A percentile compares a stretch with the other conserved stretches of the same genome.
phyloP scores from a whole-genome alignment of 176 grass and related monocot genomes.

The Triticum urartu region DNA sequence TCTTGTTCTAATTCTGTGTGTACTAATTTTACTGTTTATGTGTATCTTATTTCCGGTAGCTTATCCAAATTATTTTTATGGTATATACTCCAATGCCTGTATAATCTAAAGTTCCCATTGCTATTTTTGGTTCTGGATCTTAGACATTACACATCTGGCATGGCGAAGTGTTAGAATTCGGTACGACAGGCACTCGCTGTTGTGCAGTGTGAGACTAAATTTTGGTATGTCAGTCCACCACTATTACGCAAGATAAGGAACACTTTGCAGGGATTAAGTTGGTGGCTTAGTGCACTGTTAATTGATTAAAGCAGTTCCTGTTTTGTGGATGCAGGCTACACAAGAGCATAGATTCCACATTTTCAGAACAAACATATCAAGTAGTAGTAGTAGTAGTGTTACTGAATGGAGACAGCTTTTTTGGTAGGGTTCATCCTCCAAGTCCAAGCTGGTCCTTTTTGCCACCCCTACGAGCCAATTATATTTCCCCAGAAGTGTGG shows the following conservation, averaged over 20 bases:
- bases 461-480: neutral
- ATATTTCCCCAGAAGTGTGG: constrained; percentile 40
- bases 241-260: neutral
- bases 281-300: neutral
- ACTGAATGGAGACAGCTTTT: neutral
- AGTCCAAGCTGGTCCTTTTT: neutral
- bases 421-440: constrained; percentile 3
- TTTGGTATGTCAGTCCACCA: neutral
- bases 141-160: neutral
- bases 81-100: neutral
- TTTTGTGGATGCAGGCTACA: constrained; percentile 27
- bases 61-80: neutral
- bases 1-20: no score
- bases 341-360: neutral
- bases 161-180: neutral
- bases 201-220: neutral
- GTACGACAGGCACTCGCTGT: neutral
- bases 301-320: constrained; percentile 11
- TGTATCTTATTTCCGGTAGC: neutral
- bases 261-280: neutral
- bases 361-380: neutral
- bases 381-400: neutral
- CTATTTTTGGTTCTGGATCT: neutral
- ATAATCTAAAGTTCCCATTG: neutral
- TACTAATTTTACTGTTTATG: neutral